These are phyloP conservation scores for Fusarium hostae DNA, from an alignment of 2,329 filamentous ascomycete species.

Conservation along the genomic window DNA sequence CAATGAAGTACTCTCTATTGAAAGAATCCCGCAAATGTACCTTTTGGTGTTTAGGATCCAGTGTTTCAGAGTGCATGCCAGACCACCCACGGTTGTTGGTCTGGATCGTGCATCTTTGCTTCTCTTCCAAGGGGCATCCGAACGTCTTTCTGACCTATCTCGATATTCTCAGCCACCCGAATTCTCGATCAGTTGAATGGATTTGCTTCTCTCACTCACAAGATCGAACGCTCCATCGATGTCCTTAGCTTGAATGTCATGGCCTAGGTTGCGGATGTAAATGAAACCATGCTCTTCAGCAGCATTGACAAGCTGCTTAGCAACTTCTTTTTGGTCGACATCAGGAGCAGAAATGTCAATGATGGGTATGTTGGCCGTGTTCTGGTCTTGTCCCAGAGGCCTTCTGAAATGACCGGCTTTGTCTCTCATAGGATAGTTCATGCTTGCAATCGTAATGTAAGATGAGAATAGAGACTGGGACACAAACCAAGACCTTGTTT, in stretches of 20 bases:
- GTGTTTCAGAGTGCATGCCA: conserved; percentile 85
- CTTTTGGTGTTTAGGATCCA: conserved; percentile 85
- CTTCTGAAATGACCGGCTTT: background rate
- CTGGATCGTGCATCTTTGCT: conserved; percentile 78
- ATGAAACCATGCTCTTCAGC: conserved; percentile 88
- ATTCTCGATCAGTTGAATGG: background rate
- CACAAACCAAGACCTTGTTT: background rate
- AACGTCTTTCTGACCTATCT: conserved; percentile 76
- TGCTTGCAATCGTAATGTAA: background rate
- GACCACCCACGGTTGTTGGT: conserved; percentile 90
- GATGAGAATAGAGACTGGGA: background rate
- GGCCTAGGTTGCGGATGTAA: conserved; percentile 81
- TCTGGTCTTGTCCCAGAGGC: conserved; percentile 31
- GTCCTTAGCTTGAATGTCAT: conserved; percentile 72
- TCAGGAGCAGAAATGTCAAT: conserved; percentile 73
- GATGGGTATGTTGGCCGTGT: conserved; percentile 72
- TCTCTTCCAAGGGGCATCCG: conserved; percentile 73
- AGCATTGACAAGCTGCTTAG: conserved; percentile 79
- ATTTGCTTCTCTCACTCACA: conserved; percentile 58
- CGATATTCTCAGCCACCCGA: background rate
- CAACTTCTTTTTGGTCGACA: conserved; percentile 65
- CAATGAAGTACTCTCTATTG: background rate
- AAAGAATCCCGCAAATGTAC: conserved; percentile 52
- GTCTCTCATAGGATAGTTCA: conserved; percentile 8
- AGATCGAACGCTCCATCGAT: conserved; percentile 79